phyloP scores from a whole-genome alignment of 129 eudicot species.

The Helianthus tuberosus region DNA sequence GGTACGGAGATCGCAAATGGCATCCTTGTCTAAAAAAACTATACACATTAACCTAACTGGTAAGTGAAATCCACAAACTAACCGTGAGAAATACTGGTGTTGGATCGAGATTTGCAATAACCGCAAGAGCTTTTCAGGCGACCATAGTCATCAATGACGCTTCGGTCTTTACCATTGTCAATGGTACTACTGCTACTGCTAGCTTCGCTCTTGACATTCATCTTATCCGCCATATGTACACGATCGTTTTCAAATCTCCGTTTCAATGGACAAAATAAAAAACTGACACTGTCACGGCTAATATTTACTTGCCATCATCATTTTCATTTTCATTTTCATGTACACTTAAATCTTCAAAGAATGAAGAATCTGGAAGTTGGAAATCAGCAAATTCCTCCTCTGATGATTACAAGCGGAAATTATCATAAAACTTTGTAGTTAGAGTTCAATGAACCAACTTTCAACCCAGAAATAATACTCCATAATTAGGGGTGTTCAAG shows the following conservation, averaged over 20 bases:
- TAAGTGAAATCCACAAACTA: constrained; percentile 14
- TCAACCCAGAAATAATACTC: too few relatives aligned
- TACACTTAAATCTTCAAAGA: too few relatives aligned
- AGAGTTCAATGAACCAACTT: too few relatives aligned
- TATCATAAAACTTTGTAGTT: too few relatives aligned
- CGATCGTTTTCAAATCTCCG: constrained; percentile 24
- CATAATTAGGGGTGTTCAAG: too few relatives aligned
- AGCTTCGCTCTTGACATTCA: constrained; percentile 73
- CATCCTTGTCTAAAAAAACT: too few relatives aligned
- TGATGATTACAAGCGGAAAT: too few relatives aligned
- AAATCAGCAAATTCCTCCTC: too few relatives aligned
- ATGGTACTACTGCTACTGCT: constrained; percentile 42
- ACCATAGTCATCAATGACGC: constrained; percentile 72
- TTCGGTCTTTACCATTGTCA: constrained; percentile 32
- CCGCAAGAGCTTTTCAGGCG: constrained; percentile 84
- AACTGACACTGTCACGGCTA: neutral
- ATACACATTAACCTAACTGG: constrained; percentile 17
- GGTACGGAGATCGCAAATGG: too few relatives aligned
- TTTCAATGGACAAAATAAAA: neutral
- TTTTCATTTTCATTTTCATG: too few relatives aligned
- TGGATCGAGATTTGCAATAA: constrained; percentile 71
- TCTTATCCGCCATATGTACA: constrained; percentile 51
- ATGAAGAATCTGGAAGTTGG: too few relatives aligned
- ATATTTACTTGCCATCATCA: too few relatives aligned
- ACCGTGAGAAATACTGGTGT: constrained; percentile 84